Conservation (phyloP, 176 grass and related monocot genomes). For the Melocanna baccifera region DNA sequence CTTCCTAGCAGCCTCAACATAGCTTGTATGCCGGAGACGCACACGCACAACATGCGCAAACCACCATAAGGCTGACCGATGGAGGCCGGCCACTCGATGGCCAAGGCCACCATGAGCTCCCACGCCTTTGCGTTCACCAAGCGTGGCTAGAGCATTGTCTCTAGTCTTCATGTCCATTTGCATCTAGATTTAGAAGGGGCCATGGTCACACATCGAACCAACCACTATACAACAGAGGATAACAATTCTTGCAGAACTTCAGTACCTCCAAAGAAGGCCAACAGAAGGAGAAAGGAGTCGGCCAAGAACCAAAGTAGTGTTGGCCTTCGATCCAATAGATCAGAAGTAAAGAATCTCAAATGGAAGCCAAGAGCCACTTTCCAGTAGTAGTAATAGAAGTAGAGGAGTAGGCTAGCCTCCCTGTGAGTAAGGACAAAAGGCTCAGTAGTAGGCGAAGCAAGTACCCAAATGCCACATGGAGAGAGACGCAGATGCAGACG, state of each 20-base stretch:
- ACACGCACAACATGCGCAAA: too few relatives aligned
- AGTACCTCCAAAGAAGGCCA: not conserved
- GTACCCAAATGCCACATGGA: constrained; percentile 31
- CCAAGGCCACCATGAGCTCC: too few relatives aligned
- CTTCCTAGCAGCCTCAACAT: too few relatives aligned
- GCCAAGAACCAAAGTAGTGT: not conserved
- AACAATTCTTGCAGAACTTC: constrained; percentile 10
- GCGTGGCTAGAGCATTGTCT: too few relatives aligned
- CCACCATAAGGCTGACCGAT: too few relatives aligned
- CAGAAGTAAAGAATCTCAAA: constrained; percentile 9
- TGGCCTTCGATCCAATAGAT: not conserved
- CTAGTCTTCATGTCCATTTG: too few relatives aligned
- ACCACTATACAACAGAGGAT: not conserved
- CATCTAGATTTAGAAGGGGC: too few relatives aligned
- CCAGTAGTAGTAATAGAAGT: not conserved
- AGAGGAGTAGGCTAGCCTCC: not conserved
- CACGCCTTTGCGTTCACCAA: too few relatives aligned
- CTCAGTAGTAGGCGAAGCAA: constrained; percentile 31
- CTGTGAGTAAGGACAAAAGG: constrained; percentile 28
- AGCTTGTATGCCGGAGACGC: too few relatives aligned
- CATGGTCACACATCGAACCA: not conserved
- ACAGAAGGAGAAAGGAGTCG: not conserved
- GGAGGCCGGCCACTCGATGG: too few relatives aligned
- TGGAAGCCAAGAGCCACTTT: not conserved
- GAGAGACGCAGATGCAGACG: not conserved